These are phyloP conservation scores for Volvariella volvacea DNA, from an alignment of 1,284 basidiomycete species.

Conservation along the genomic window DNA sequence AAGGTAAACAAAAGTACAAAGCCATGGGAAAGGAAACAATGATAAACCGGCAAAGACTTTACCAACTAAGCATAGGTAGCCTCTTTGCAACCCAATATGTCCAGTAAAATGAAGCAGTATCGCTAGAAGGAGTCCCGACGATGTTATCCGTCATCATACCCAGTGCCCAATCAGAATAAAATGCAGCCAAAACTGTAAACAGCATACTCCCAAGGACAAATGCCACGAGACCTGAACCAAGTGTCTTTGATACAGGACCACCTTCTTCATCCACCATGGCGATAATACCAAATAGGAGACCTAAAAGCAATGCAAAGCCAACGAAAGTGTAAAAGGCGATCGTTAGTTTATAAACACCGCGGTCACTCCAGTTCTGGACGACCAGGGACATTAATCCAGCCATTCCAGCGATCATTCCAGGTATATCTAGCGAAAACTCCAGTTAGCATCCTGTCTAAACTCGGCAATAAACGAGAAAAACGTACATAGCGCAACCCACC, in stretches of 20 bases:
- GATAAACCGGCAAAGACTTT: too few species aligned
- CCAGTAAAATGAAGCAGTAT: slow-evolving; percentile 10
- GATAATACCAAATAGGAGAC: too few species aligned
- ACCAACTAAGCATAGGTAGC: slow-evolving; percentile 9
- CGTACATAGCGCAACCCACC: neutral
- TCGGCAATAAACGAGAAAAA: neutral
- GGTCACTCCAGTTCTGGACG: neutral
- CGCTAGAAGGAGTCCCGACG: slow-evolving; percentile 9
- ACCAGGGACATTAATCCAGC: neutral
- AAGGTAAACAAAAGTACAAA: too few species aligned
- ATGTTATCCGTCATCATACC: slow-evolving; percentile 12
- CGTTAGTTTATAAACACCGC: too few species aligned
- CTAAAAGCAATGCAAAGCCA: too few species aligned
- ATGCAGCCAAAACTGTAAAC: slow-evolving; percentile 12
- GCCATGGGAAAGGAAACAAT: too few species aligned
- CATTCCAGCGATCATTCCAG: neutral
- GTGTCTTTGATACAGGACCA: too few species aligned
- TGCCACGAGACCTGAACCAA: too few species aligned
- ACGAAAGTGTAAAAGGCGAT: too few species aligned
- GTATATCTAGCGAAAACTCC: too few species aligned
- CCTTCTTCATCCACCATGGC: too few species aligned
- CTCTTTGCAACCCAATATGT: slow-evolving; percentile 11
- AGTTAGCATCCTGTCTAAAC: too few species aligned
- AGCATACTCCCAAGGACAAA: neutral
- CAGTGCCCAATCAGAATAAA: slow-evolving; percentile 12